These are phyloP conservation scores for Trichoderma harzianum DNA, from an alignment of 2,329 filamentous ascomycete genomes.

Conservation along the genomic window DNA sequence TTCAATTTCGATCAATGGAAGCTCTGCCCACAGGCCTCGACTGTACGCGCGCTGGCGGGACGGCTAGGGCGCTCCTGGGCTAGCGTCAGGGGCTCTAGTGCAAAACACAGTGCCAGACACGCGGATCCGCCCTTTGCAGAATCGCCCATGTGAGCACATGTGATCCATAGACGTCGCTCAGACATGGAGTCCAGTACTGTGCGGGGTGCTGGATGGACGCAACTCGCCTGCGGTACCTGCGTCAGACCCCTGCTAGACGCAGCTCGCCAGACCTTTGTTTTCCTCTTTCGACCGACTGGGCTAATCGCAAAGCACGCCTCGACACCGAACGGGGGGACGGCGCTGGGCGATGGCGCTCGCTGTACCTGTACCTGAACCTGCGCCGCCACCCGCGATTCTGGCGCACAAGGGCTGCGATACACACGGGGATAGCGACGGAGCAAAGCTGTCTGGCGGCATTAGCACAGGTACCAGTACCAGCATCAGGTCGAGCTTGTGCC, in stretches of 20 bases:
- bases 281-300: not conserved
- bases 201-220: not conserved
- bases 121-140: not conserved
- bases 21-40: not conserved
- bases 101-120: constrained; percentile 8
- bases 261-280: constrained; percentile 1
- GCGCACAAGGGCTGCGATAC: not conserved
- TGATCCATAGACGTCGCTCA: not conserved
- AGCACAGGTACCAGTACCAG: not conserved
- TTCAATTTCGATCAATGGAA: not conserved
- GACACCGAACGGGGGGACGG: not conserved
- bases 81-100: constrained; percentile 24
- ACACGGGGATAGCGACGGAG: not conserved
- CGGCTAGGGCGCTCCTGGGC: constrained; percentile 18
- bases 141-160: not conserved
- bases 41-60: not conserved
- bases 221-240: constrained; percentile 11
- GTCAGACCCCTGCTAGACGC: constrained; percentile 17
- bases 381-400: not conserved
- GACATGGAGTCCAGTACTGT: not conserved
- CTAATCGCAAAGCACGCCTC: not conserved
- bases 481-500: not conserved
- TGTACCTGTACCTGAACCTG: not conserved
- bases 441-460: not conserved
- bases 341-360: not conserved